Evolutionary conservation across 2,329 filamentous ascomycete species (phyloP).

Genomic region (Scolecobasidium constrictum): DNA sequence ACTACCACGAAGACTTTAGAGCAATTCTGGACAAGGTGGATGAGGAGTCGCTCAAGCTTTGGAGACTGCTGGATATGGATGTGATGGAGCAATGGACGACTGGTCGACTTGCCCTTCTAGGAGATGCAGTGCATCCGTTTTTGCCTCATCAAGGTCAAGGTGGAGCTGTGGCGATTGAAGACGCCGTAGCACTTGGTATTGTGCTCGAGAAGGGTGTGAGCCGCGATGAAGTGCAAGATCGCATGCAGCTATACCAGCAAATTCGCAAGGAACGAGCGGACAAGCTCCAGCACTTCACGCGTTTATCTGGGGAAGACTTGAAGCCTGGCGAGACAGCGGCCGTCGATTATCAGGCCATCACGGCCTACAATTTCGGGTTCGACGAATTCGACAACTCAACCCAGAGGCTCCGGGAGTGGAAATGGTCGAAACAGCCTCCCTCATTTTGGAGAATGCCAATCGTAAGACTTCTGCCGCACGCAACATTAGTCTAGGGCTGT

Average conservation of each 20-base stretch:
- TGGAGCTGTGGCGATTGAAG: slow-evolving; percentile 55
- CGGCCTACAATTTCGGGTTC: slow-evolving; percentile 44
- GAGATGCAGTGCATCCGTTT: slow-evolving; percentile 60
- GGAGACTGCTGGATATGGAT: slow-evolving; percentile 53
- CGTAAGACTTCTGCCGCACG: slow-evolving; percentile 4
- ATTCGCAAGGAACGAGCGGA: slow-evolving; percentile 48
- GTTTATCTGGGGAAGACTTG: slow-evolving; percentile 40
- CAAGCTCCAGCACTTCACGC: slow-evolving; percentile 46
- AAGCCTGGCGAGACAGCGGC: not conserved
- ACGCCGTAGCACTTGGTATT: slow-evolving; percentile 47
- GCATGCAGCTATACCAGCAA: slow-evolving; percentile 48
- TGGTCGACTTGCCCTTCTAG: slow-evolving; percentile 45
- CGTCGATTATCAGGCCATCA: slow-evolving; percentile 13
- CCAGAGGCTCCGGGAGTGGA: slow-evolving; percentile 39
- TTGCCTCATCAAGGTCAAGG: slow-evolving; percentile 54
- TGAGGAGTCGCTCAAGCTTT: slow-evolving; percentile 30
- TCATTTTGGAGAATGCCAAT: slow-evolving; percentile 32
- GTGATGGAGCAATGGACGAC: slow-evolving; percentile 44
- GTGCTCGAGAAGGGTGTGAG: slow-evolving; percentile 40
- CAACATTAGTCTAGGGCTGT: not conserved
- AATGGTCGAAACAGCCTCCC: slow-evolving; percentile 31
- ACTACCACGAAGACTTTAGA: slow-evolving; percentile 24
- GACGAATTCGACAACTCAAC: slow-evolving; percentile 47
- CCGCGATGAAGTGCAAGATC: slow-evolving; percentile 37
- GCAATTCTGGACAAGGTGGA: slow-evolving; percentile 29